These are phyloP conservation scores for Phytopythium ostracodes DNA, from an alignment of 352 stramenopile species.

Conservation along the genomic window DNA sequence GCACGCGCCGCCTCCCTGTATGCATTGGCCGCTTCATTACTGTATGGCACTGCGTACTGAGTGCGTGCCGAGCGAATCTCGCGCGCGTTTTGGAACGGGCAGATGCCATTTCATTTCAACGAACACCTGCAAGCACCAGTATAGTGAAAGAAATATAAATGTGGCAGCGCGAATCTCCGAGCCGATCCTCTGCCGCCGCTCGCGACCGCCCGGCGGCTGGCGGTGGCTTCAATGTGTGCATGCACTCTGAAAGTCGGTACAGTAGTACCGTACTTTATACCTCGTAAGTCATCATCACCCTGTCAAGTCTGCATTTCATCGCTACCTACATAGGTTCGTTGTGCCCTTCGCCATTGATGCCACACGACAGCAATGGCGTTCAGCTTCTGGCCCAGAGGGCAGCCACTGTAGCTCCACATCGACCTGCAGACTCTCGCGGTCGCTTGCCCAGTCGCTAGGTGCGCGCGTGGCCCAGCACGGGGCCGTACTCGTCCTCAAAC, in stretches of 20 bases:
- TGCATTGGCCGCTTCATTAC: not conserved
- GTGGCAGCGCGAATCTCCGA: not conserved
- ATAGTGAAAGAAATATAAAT: not conserved
- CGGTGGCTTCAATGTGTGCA: not conserved
- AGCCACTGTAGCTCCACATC: no score
- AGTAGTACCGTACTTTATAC: not conserved
- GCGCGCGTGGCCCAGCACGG: slow-evolving; percentile 10
- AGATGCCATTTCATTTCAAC: not conserved
- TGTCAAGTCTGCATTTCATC: no score
- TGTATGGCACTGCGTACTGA: not conserved
- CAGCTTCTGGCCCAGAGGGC: no score
- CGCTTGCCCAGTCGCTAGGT: not conserved
- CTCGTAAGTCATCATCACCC: not conserved
- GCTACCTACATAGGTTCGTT: no score
- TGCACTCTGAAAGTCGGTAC: not conserved
- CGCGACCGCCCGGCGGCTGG: not conserved
- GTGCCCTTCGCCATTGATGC: not conserved
- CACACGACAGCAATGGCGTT: no score
- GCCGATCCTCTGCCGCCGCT: not conserved
- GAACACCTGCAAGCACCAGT: not conserved
- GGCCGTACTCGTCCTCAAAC: slow-evolving; percentile 43
- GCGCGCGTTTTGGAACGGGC: not conserved
- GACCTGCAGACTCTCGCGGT: not conserved
- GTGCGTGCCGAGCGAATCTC: not conserved
- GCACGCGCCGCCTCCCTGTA: not conserved